Evolutionary conservation across 2,329 filamentous ascomycete species (phyloP), one percentile per base, ranked within the genome.

Genomic region (Cercospora zeae-maydis): DNA sequence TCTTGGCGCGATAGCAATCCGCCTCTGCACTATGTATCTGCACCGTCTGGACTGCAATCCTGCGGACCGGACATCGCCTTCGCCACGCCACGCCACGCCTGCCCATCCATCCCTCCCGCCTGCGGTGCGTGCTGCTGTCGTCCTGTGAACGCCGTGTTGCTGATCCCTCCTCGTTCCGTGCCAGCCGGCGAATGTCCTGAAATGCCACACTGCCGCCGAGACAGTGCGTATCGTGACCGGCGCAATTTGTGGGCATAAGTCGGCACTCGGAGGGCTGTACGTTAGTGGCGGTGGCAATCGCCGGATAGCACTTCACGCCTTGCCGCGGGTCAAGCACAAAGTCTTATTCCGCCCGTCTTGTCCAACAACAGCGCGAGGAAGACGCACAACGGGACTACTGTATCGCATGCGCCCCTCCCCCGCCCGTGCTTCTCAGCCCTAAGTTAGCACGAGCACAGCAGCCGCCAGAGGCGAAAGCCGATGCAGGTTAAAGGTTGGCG

Each of bases 1-100:
- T 34, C 60, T 62, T 62, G 59, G 59, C 59, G 49, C 34, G 61
- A 63, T 63, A 63, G 59, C 55, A 42, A 34, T 45, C n/a, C n/a
- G n/a, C n/a, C n/a, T n/a, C n/a, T n/a, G n/a, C 24, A 6, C 6
- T 27, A 34, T 57, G n/a, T 56, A 53, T 34, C 49, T 53, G 49
- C 31, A 21, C 49, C 49, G 49, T 33, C 27, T 19, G n/a, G 49
- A 31, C 27, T 47, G 42, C 42, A 14, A 34, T 34, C 49, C 49
- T 53, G 49, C 30, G 13, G 42, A 14, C 9, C 42, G 42, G 42
- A 27, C 42, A 47, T 47, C 42, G 42, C 42, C 42, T n/a, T 47
- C n/a, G 42, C 39, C 39, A 11, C 19, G 39, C 19, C 39, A n/a
- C n/a, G n/a, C n/a, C n/a, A n/a, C n/a, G n/a, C n/a, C n/a, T n/a